phyloP scores from a whole-genome alignment of 441 rosid species.

The Gossypium schwendimanii region DNA sequence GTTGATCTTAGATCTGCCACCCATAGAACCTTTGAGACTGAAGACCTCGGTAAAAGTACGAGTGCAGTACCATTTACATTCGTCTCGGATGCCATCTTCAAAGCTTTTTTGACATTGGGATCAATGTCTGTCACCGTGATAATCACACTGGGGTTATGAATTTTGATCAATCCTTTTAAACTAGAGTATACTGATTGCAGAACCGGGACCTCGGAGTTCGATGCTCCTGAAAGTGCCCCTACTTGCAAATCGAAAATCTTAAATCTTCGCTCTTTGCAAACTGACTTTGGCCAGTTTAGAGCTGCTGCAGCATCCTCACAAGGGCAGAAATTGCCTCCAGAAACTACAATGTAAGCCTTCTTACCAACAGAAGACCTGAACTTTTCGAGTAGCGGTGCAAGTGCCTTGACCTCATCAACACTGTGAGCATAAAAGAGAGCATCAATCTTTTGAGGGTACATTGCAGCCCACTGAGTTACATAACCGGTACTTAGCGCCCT shows the following conservation, averaged over 20 bases:
- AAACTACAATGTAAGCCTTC: constrained; percentile 80
- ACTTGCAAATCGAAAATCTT: constrained; percentile 77
- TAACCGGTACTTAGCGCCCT: constrained; percentile 78
- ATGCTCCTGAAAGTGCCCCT: constrained; percentile 50
- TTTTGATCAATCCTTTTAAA: constrained; percentile 80
- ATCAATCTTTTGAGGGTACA: constrained; percentile 89
- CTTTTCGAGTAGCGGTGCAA: constrained; percentile 73
- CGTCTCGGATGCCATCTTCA: constrained; percentile 74
- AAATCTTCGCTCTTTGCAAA: constrained; percentile 75
- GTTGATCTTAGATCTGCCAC: constrained; percentile 95
- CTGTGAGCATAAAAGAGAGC: constrained; percentile 89
- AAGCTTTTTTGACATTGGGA: constrained; percentile 68
- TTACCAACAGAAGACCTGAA: constrained; percentile 76
- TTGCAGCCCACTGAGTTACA: constrained; percentile 92
- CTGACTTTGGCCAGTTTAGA: constrained; percentile 68
- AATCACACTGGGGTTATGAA: constrained; percentile 83
- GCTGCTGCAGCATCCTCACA: constrained; percentile 76
- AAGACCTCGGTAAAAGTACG: constrained; percentile 63
- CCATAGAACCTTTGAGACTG: constrained; percentile 83
- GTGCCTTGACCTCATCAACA: constrained; percentile 60
- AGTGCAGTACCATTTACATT: constrained; percentile 43
- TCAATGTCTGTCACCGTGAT: constrained; percentile 67
- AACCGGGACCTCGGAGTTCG: constrained; percentile 81
- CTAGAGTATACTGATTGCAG: constrained; percentile 78
- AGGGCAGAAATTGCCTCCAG: constrained; percentile 79